Conservation (phyloP, 176 grass and related monocot species). For the Aegilops tauschii region DNA sequence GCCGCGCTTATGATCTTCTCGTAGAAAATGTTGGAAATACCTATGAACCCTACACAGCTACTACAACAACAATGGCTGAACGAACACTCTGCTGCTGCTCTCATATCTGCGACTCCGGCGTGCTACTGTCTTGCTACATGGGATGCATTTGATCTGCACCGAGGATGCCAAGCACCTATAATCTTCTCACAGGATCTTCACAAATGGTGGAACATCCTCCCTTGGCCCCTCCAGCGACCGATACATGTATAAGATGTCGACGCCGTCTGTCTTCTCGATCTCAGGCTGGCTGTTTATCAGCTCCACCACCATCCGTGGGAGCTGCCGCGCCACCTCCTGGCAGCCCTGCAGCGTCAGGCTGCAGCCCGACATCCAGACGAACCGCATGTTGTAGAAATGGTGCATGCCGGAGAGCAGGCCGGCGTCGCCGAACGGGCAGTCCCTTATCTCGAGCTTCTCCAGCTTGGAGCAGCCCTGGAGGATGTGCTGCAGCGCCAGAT, state of each 20-base stretch:
- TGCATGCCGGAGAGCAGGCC: conserved; percentile 78
- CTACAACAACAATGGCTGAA: not conserved
- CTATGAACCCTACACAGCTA: conserved; percentile 5
- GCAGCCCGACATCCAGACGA: conserved; percentile 91
- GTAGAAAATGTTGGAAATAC: conserved; percentile 13
- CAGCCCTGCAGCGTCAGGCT: conserved; percentile 68
- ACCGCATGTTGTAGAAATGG: conserved; percentile 90
- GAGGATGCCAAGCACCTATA: not conserved
- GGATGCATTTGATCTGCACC: conserved; percentile 13
- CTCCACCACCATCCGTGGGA: conserved; percentile 83
- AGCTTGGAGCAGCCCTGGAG: conserved; percentile 80
- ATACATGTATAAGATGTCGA: conserved; percentile 97
- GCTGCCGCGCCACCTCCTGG: conserved; percentile 66
- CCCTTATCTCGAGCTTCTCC: conserved; percentile 98
- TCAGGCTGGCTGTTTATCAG: conserved; percentile 49
- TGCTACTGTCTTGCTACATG: not conserved
- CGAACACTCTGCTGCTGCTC: not conserved
- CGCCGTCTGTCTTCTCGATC: conserved; percentile 23
- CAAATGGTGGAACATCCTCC: conserved; percentile 71
- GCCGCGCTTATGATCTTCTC: conserved; percentile 22
- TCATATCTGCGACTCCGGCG: not conserved
- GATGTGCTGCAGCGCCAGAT: conserved; percentile 62
- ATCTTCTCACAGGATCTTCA: conserved; percentile 66
- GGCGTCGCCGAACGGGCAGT: conserved; percentile 76
- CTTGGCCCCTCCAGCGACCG: conserved; percentile 83